These are phyloP conservation scores for Calendula officinalis DNA, from an alignment of 129 eudicot species.

Conservation along the genomic window DNA sequence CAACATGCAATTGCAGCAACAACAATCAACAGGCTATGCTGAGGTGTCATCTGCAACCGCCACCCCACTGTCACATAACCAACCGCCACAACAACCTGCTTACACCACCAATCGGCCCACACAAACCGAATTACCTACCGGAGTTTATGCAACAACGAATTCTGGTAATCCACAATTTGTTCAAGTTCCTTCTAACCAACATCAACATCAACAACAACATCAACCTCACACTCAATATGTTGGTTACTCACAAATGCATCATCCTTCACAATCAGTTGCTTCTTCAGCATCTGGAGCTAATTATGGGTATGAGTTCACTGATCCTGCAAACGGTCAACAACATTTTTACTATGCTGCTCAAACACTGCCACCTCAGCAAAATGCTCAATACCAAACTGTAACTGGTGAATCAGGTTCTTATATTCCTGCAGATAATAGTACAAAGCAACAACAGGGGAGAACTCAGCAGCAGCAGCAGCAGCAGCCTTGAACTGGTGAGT, in stretches of 20 bases:
- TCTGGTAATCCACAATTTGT: conserved; percentile 49
- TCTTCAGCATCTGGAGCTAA: conserved; percentile 28
- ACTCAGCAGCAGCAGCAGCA: conserved; percentile 26
- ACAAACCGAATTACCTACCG: conserved; percentile 48
- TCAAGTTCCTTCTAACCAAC: conserved; percentile 59
- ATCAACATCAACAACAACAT: conserved; percentile 54
- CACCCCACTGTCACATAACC: conserved; percentile 45
- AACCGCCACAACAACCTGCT: conserved; percentile 35
- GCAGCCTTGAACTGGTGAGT: conserved; percentile 29
- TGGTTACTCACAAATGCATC: conserved; percentile 66
- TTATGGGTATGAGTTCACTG: conserved; percentile 66
- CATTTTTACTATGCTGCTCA: conserved; percentile 60
- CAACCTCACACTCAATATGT: conserved; percentile 59
- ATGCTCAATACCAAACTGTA: conserved; percentile 80
- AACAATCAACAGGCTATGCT: conserved; percentile 32
- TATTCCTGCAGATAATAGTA: conserved; percentile 53
- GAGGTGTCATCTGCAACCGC: conserved; percentile 46
- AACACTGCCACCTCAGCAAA: conserved; percentile 44
- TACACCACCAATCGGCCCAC: conserved; percentile 38
- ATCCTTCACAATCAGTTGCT: conserved; percentile 57
- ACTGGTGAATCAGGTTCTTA: conserved; percentile 53
- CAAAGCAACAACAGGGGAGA: conserved; percentile 60
- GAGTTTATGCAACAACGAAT: conserved; percentile 49
- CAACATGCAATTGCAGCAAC: conserved; percentile 37
- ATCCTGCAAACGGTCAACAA: conserved; percentile 57